These are phyloP conservation scores for Chlorella sp. DNA, from an alignment of 139 green algal genomes.

Conservation along the genomic window DNA sequence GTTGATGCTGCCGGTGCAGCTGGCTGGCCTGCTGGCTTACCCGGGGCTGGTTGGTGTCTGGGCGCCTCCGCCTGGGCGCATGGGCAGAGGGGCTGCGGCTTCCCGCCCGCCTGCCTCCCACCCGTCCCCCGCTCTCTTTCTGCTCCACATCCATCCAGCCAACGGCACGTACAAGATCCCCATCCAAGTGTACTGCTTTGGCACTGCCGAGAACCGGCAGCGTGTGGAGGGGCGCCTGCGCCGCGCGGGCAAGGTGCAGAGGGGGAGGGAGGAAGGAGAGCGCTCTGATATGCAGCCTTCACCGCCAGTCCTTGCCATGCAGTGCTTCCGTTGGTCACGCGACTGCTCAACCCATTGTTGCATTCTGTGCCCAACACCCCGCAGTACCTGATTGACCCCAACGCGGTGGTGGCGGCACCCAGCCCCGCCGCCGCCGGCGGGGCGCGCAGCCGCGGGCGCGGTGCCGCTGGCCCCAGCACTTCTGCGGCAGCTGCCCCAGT, in stretches of 20 bases:
- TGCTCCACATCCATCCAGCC: not conserved
- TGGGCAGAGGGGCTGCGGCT: not conserved
- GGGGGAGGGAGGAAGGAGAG: too few relatives aligned
- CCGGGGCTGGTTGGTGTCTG: too few relatives aligned
- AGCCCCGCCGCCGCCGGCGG: not conserved
- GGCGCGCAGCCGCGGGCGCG: not conserved
- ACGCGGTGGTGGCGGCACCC: not conserved
- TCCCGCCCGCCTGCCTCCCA: too few relatives aligned
- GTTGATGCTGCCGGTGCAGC: too few relatives aligned
- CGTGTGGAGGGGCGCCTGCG: not conserved
- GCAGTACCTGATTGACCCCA: not conserved
- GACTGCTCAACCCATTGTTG: too few relatives aligned
- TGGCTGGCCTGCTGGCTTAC: too few relatives aligned
- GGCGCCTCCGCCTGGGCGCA: too few relatives aligned
- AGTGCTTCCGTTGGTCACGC: too few relatives aligned
- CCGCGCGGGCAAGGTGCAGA: not conserved
- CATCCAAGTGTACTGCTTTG: constrained; percentile 30
- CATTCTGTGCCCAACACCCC: not conserved
- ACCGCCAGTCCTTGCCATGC: too few relatives aligned
- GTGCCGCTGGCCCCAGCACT: not conserved
- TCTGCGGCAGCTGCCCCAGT: not conserved
- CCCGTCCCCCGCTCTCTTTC: not conserved
- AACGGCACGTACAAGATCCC: constrained; percentile 45
- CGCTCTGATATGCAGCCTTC: too few relatives aligned
- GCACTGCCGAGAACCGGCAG: not conserved